These are phyloP conservation scores for Pterocarpus macrocarpus DNA, from an alignment of 306 rosid genomes.

Conservation along the genomic window DNA sequence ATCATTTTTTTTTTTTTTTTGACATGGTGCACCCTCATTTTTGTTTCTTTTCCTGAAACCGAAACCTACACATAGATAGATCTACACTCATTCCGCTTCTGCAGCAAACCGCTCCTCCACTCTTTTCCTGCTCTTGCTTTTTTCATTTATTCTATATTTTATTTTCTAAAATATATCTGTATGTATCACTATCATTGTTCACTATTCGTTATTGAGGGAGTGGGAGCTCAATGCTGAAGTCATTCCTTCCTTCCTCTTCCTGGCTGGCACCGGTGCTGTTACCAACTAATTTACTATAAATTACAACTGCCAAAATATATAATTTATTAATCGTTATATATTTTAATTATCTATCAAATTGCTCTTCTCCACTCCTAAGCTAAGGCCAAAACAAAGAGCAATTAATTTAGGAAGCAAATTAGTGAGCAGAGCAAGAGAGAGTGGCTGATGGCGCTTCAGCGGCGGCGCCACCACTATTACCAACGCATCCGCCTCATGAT, in stretches of 20 bases:
- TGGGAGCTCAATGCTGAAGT: not conserved
- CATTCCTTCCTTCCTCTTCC: not conserved
- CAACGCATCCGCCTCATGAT: slow-evolving; percentile 68
- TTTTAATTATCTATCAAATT: not conserved
- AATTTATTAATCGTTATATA: not conserved
- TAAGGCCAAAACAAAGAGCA: not conserved
- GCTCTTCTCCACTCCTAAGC: not conserved
- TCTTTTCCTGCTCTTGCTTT: not conserved
- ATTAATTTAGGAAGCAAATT: not conserved
- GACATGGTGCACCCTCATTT: not conserved
- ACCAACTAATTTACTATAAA: not conserved
- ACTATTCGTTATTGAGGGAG: not conserved
- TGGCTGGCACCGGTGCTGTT: not conserved
- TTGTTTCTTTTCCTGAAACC: not conserved
- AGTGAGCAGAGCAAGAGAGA: too few species aligned
- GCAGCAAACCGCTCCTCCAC: not conserved
- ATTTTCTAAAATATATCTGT: not conserved
- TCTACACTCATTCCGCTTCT: not conserved
- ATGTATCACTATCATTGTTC: not conserved
- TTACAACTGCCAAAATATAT: not conserved
- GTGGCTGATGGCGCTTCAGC: slow-evolving; percentile 66
- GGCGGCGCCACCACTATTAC: slow-evolving; percentile 86
- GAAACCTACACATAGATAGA: too few species aligned
- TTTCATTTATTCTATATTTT: not conserved
- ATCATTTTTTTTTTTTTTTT: not conserved